These are phyloP conservation scores for Neurospora sp. DNA, from an alignment of 495 filamentous ascomycete species.

Conservation along the genomic window DNA sequence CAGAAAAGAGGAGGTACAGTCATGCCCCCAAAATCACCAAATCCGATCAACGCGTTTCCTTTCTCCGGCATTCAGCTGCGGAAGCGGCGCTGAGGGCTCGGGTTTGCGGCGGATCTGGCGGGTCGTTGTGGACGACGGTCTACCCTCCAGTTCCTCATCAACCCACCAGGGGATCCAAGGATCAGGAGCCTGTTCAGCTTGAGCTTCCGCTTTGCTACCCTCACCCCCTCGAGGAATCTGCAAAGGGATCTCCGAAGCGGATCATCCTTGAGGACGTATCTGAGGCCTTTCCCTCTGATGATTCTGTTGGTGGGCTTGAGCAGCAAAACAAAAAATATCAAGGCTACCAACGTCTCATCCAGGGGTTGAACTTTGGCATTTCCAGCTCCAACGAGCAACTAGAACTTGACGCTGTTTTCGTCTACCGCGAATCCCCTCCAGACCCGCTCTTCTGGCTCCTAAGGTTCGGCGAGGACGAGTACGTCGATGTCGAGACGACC, in stretches of 20 bases:
- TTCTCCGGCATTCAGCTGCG: background rate
- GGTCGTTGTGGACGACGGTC: constrained; percentile 17
- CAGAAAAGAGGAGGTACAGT: background rate
- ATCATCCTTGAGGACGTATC: constrained; percentile 15
- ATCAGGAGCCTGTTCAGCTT: background rate
- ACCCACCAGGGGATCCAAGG: background rate
- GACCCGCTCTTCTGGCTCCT: background rate
- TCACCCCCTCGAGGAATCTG: background rate
- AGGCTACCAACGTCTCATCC: background rate
- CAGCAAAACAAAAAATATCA: background rate
- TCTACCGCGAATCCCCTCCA: background rate
- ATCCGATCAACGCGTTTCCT: constrained; percentile 18
- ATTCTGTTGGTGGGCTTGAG: background rate
- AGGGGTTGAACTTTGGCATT: background rate
- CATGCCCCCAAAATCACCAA: constrained; percentile 33
- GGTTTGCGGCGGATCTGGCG: background rate
- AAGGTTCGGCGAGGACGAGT: background rate
- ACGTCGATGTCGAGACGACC: background rate
- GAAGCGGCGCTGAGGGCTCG: constrained; percentile 1
- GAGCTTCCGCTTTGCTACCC: background rate
- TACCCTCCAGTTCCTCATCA: background rate
- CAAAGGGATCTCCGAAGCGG: constrained; percentile 6
- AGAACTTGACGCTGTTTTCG: background rate
- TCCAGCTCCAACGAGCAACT: background rate
- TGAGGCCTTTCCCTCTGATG: background rate